Evolutionary conservation across 176 grass and related monocot genomes (phyloP).

Genomic region (maize (Zea mays)): DNA sequence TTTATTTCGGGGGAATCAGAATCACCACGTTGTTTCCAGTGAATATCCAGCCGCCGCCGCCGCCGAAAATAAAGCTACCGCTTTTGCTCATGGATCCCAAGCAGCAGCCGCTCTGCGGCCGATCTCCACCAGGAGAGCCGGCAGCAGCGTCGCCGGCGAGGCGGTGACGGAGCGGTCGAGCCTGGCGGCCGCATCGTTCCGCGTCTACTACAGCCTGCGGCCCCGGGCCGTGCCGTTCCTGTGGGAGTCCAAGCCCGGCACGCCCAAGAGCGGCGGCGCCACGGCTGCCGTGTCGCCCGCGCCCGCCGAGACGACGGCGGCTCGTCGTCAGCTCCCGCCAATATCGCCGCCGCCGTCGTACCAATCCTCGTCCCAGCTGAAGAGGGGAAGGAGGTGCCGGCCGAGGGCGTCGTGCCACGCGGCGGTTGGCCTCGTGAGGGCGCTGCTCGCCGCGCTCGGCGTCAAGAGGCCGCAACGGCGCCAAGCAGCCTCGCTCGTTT

Average conservation of each 20-base stretch:
- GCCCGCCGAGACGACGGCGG: not conserved
- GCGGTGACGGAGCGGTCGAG: too few species aligned
- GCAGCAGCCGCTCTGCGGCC: slow-evolving; percentile 23
- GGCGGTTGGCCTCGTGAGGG: slow-evolving; percentile 10
- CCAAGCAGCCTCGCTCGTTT: not conserved
- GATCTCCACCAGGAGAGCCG: not conserved
- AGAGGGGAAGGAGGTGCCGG: not conserved
- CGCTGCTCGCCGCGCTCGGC: slow-evolving; percentile 31
- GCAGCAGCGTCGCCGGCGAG: slow-evolving; percentile 4
- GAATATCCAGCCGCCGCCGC: not conserved
- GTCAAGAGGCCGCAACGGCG: slow-evolving; percentile 16
- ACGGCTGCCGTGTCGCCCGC: not conserved
- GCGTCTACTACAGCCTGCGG: slow-evolving; percentile 50
- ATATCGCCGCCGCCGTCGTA: slow-evolving; percentile 40
- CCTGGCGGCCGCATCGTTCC: slow-evolving; percentile 40
- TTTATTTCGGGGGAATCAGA: not conserved
- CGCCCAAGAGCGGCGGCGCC: slow-evolving; percentile 34
- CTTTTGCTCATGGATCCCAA: slow-evolving; percentile 9
- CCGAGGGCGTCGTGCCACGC: slow-evolving; percentile 8
- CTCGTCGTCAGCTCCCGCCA: not conserved
- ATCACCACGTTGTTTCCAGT: not conserved
- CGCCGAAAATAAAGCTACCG: not conserved
- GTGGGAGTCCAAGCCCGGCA: slow-evolving; percentile 53
- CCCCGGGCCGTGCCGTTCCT: slow-evolving; percentile 45
- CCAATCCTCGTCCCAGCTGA: slow-evolving; percentile 29